phyloP scores from a whole-genome alignment of 345 rosid genomes.

The Populus simonii region DNA sequence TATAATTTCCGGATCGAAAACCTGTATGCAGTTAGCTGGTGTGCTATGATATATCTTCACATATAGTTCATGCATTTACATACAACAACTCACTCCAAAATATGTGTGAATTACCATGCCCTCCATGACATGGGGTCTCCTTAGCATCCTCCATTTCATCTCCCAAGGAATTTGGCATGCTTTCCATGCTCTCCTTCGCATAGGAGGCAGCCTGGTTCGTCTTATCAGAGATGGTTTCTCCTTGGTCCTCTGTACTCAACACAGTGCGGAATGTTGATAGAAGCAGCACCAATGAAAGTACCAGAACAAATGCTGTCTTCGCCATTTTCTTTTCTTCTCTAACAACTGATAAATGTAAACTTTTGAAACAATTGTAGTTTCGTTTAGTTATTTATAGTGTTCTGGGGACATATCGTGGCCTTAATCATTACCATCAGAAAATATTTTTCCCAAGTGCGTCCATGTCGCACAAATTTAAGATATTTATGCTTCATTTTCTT shows the following conservation, averaged over 20 bases:
- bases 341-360: not conserved
- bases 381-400: not conserved
- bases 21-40: not conserved
- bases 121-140: not conserved
- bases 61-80: not conserved
- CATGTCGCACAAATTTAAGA: not conserved
- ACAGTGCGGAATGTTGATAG: not conserved
- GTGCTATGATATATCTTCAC: not conserved
- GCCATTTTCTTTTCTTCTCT: slow-evolving; percentile 5
- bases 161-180: not conserved
- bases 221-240: not conserved
- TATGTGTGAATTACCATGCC: not conserved
- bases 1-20: not conserved
- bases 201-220: not conserved
- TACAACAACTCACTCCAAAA: not conserved
- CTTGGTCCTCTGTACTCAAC: not conserved
- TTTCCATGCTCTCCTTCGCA: not conserved
- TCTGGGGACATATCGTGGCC: not conserved
- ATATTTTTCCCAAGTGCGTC: not conserved
- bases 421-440: not conserved
- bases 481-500: not conserved
- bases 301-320: not conserved
- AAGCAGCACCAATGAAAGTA: not conserved
- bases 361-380: not conserved
- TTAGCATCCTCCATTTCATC: not conserved